Evolutionary conservation across 352 stramenopile genomes (phyloP), one percentile per base, ranked within the genome.

Genomic region (Phytophthora cryptogea): DNA sequence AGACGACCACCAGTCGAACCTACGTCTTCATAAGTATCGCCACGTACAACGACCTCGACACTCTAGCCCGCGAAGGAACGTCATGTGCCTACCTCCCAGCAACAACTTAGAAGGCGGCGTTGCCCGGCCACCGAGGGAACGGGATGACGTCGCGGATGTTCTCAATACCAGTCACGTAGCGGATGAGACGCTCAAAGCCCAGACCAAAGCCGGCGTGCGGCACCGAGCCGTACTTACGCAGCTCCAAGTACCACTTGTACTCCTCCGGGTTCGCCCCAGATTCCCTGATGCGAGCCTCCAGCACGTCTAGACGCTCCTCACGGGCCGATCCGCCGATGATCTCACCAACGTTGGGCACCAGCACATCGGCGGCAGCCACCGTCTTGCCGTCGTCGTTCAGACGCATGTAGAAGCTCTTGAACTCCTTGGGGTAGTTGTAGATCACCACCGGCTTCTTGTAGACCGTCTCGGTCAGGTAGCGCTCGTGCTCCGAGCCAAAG

Each of bases 321-420:
- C 97, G 88, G 79, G 98, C 92, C 66, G 91, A 98, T 66, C 97
- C 97, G 53, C 97, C 97, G 36, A 99, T 97, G 43, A 99, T 91
- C 75, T 99, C 97, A 27, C 89, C 84, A 28, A 99, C 92, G 47
- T 97, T 89, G 11, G 97, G 97, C 54, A 99, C 96, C 16, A 99
- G 79, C 50, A 99, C 79, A 70, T 99, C 97, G 62, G 98, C 97
- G 10, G 96, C 96, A 51, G 96, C 97, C 16, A 99, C 97, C 3
- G 96, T 99, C 76, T 99, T 92, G 47, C 88, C 90, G 64, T 98
- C 94, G 44, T 98, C 94, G 74, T 99, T 99, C 59, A 98, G 80
- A 45, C 97, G 87, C 97, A 99, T 99, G 86, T 99, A 99, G 68
- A 99, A 99, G 40, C 97, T 97, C 86, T 99, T 99, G 70, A 99